These are phyloP conservation scores for Aphanomyces euteiches DNA, from an alignment of 352 stramenopile genomes.

Conservation along the genomic window DNA sequence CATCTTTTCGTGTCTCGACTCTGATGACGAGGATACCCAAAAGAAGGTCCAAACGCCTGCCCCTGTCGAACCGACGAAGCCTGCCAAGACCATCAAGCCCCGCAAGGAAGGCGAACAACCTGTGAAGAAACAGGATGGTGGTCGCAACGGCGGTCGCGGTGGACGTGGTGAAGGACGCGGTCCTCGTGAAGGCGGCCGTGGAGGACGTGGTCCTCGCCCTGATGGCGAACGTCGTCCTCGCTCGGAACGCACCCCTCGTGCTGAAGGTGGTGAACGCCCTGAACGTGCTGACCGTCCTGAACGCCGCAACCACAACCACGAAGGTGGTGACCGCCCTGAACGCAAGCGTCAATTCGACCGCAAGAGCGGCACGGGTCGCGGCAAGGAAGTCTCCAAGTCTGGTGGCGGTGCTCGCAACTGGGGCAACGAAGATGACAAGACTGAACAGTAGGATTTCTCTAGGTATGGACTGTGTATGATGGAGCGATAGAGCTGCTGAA, in stretches of 20 bases:
- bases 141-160: conserved; percentile 43
- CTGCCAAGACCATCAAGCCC: conserved; percentile 22
- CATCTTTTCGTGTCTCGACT: conserved; percentile 71
- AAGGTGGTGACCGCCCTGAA: conserved; percentile 32
- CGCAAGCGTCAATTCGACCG: conserved; percentile 90
- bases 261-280: conserved; percentile 30
- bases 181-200: conserved; percentile 45
- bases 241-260: conserved; percentile 36
- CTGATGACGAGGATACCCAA: conserved; percentile 60
- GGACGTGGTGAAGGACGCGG: conserved; percentile 46
- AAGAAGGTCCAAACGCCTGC: conserved; percentile 23
- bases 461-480: background rate
- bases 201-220: conserved; percentile 51
- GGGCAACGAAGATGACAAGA: conserved; percentile 92
- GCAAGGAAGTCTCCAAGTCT: conserved; percentile 94
- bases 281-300: conserved; percentile 26
- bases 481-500: conserved; percentile 37
- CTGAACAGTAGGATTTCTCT: conserved; percentile 72
- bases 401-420: conserved; percentile 94
- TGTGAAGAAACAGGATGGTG: conserved; percentile 39
- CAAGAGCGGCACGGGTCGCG: conserved; percentile 92
- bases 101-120: conserved; percentile 29
- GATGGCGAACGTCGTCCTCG: conserved; percentile 57
- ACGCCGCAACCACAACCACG: conserved; percentile 21
- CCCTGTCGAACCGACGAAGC: conserved; percentile 17